A percentile compares a stretch with the other conserved stretches of the same genome.
phyloP scores from a whole-genome alignment of 768 basidiomycete genomes.

The Lepiota subincarnata region DNA sequence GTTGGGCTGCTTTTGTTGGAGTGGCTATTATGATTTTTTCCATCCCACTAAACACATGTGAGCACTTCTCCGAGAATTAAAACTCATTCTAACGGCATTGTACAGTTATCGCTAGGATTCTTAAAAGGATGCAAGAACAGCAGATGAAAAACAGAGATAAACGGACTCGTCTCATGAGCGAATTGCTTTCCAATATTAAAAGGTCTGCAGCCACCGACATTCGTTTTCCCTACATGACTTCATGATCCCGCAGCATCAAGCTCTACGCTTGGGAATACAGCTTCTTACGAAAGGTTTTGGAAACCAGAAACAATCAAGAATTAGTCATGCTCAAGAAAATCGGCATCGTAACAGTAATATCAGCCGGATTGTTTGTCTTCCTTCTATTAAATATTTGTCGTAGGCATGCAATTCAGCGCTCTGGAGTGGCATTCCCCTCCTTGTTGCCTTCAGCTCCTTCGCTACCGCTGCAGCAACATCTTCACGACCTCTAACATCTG shows the following conservation, averaged over 20 bases:
- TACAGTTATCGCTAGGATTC: constrained; percentile 55
- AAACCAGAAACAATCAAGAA: constrained; percentile 80
- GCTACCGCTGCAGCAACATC: constrained; percentile 64
- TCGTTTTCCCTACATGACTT: no score
- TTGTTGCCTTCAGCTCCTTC: constrained; percentile 83
- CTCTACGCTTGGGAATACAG: constrained; percentile 94
- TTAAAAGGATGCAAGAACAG: constrained; percentile 74
- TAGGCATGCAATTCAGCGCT: constrained; percentile 58
- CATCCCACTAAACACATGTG: constrained; percentile 66
- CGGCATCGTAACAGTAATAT: constrained; percentile 62
- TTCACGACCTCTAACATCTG: constrained; percentile 71
- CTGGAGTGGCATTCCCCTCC: constrained; percentile 67
- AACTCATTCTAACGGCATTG: not conserved
- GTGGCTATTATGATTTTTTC: constrained; percentile 86
- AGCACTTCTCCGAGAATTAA: constrained; percentile 7
- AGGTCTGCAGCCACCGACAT: constrained; percentile 37
- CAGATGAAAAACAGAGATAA: constrained; percentile 95
- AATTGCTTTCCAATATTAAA: constrained; percentile 89
- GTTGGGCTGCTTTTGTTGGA: constrained; percentile 89
- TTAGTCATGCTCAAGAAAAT: constrained; percentile 80
- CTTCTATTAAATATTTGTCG: not conserved
- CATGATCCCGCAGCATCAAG: constrained; percentile 59
- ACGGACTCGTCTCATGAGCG: constrained; percentile 85
- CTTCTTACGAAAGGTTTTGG: constrained; percentile 74
- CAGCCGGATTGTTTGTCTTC: constrained; percentile 11